These are phyloP conservation scores for Naganishia kalamii DNA, from an alignment of 768 basidiomycete species.

Conservation along the genomic window DNA sequence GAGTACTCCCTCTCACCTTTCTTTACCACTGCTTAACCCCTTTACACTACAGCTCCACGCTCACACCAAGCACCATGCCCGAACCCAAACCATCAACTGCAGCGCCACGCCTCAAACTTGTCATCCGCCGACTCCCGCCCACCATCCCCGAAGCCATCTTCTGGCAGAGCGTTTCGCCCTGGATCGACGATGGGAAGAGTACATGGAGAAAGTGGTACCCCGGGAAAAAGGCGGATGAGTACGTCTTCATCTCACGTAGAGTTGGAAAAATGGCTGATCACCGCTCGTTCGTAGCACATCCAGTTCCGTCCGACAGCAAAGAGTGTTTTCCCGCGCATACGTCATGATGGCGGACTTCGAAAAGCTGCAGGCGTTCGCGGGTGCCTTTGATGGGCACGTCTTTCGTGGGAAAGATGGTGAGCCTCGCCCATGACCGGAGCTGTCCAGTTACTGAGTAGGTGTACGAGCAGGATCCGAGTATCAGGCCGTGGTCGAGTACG, in stretches of 20 bases:
- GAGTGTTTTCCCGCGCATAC: slow-evolving; percentile 79
- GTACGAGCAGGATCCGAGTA: slow-evolving; percentile 67
- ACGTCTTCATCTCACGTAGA: slow-evolving; percentile 59
- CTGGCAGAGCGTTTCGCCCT: slow-evolving; percentile 80
- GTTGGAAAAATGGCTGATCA: neutral
- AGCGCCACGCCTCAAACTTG: slow-evolving; percentile 55
- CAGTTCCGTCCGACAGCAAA: slow-evolving; percentile 58
- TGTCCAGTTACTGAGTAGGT: too few species aligned
- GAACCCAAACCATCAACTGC: slow-evolving; percentile 5
- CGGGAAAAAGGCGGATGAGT: slow-evolving; percentile 36
- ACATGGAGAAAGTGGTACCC: slow-evolving; percentile 39
- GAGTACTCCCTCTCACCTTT: too few species aligned
- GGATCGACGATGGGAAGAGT: slow-evolving; percentile 49
- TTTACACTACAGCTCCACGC: too few species aligned
- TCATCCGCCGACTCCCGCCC: slow-evolving; percentile 81
- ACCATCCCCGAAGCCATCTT: slow-evolving; percentile 87
- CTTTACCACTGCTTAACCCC: neutral
- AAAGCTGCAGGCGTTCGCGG: slow-evolving; percentile 64
- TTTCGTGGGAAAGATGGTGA: slow-evolving; percentile 86
- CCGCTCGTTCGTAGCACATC: slow-evolving; percentile 53
- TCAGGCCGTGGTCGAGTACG: slow-evolving; percentile 84
- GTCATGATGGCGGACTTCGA: slow-evolving; percentile 78
- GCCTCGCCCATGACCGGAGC: slow-evolving; percentile 29
- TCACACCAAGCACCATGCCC: slow-evolving; percentile 1
- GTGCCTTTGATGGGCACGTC: slow-evolving; percentile 81